Conservation (phyloP, 306 rosid genomes). For the Ochetophila trinervis region DNA sequence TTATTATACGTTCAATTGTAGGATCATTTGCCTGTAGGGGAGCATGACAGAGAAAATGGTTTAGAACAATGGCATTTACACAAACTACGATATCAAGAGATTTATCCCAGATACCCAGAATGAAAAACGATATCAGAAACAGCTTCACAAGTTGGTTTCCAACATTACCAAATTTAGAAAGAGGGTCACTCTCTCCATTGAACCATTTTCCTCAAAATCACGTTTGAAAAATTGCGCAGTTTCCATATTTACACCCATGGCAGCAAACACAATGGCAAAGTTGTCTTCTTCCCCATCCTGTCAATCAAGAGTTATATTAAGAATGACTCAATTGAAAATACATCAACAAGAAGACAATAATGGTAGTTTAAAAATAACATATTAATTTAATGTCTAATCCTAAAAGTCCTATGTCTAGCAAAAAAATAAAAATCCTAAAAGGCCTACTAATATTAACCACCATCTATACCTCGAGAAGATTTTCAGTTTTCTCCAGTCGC, state of each 20-base stretch:
- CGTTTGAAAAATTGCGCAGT: conserved; percentile 99
- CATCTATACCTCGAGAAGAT: conserved; percentile 81
- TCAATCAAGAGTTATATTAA: conserved; percentile 30
- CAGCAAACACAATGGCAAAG: conserved; percentile 99
- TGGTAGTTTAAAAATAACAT: too few relatives aligned
- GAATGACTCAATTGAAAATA: background rate
- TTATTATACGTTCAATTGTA: conserved; percentile 97
- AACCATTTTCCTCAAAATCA: conserved; percentile 99
- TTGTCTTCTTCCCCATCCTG: conserved; percentile 86
- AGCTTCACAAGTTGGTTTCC: conserved; percentile 8
- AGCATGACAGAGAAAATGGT: conserved; percentile 19
- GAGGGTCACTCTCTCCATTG: conserved; percentile 99
- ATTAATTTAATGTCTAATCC: too few relatives aligned
- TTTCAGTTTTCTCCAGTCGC: conserved; percentile 84
- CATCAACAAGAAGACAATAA: background rate
- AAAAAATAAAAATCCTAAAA: too few relatives aligned
- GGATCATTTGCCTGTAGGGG: conserved; percentile 93
- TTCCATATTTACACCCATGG: conserved; percentile 99
- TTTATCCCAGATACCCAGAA: background rate
- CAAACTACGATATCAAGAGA: background rate
- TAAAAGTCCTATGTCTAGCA: background rate
- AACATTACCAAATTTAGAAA: conserved; percentile 86
- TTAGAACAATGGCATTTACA: conserved; percentile 14
- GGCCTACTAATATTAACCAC: background rate
- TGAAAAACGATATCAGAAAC: background rate